Percentiles rank a stretch among this genome's conserved stretches.
phyloP scores from a whole-genome alignment of 495 filamentous ascomycete genomes.

The Penicillium canescens region DNA sequence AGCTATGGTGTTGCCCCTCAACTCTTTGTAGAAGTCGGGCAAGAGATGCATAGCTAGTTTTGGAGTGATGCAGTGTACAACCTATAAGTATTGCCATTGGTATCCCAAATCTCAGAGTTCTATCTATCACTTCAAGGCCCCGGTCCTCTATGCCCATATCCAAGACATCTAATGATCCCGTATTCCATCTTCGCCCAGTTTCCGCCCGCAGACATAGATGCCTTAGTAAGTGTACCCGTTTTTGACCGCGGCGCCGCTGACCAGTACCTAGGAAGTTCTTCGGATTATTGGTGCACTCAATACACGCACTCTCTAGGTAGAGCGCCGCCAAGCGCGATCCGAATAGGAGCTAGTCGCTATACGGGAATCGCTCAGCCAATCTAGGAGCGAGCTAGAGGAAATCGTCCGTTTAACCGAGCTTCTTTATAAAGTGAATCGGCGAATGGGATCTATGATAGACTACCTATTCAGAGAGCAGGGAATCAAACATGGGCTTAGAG shows the following conservation, averaged over 20 bases:
- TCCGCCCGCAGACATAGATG: conserved; percentile 29
- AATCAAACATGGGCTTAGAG: conserved; percentile 2
- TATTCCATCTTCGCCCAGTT: conserved; percentile 1
- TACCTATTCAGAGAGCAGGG: conserved; percentile 9
- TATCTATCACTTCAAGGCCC: not conserved
- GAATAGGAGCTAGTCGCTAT: conserved; percentile 8
- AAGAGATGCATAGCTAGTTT: not conserved
- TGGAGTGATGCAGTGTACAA: not conserved
- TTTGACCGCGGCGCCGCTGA: not conserved
- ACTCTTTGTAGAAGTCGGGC: not conserved
- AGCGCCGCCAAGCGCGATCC: conserved; percentile 4
- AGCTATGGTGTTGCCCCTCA: too few species aligned
- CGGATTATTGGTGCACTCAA: too few species aligned
- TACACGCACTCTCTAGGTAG: too few species aligned
- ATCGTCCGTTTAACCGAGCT: conserved; percentile 10
- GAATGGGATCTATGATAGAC: conserved; percentile 10
- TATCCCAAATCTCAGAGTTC: not conserved
- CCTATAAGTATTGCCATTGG: conserved; percentile 1
- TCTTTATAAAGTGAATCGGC: conserved; percentile 13
- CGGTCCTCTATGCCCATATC: not conserved
- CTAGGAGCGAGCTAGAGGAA: conserved; percentile 8
- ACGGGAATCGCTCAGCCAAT: conserved; percentile 5
- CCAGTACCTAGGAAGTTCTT: conserved; percentile 9
- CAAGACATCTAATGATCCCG: not conserved
- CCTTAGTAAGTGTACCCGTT: conserved; percentile 4